Conservation (phyloP, 2,329 filamentous ascomycete genomes). For the Paecilomyces sp. region DNA sequence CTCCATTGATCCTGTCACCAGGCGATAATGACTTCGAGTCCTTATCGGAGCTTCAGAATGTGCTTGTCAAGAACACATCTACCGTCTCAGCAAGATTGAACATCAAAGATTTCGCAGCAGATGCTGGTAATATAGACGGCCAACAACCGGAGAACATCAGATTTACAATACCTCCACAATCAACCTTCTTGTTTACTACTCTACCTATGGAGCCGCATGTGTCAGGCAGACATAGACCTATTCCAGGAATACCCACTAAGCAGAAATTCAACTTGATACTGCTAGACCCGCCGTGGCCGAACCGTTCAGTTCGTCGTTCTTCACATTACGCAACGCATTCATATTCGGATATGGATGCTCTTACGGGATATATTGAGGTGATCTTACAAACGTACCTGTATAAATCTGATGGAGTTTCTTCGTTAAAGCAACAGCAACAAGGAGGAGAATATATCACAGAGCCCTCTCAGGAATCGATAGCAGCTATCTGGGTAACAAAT, state of each 20-base stretch:
- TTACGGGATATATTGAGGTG: constrained; percentile 30
- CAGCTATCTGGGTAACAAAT: constrained; percentile 59
- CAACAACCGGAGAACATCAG: constrained; percentile 1
- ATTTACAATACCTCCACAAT: constrained; percentile 42
- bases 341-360: constrained; percentile 19
- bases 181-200: constrained; percentile 40
- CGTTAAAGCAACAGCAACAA: constrained; percentile 15
- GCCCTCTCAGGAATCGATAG: constrained; percentile 22
- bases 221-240: constrained; percentile 4
- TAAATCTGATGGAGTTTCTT: constrained; percentile 13
- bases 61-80: constrained; percentile 24
- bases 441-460: constrained; percentile 12
- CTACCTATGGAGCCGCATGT: constrained; percentile 18
- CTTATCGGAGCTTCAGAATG: constrained; percentile 13
- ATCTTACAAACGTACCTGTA: constrained; percentile 40
- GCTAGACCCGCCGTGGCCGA: constrained; percentile 59
- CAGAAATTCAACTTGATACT: constrained; percentile 52
- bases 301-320: constrained; percentile 50
- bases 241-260: constrained; percentile 12
- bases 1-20: constrained; percentile 27
- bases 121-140: constrained; percentile 10
- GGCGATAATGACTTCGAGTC: constrained; percentile 22
- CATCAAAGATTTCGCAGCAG: constrained; percentile 5
- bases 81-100: constrained; percentile 8
- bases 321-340: constrained; percentile 37